Percentiles rank a stretch among this genome's conserved stretches.
Evolutionary conservation across 169 alveolate genomes (phyloP).

Genomic region (Cryptosporidium canis): DNA sequence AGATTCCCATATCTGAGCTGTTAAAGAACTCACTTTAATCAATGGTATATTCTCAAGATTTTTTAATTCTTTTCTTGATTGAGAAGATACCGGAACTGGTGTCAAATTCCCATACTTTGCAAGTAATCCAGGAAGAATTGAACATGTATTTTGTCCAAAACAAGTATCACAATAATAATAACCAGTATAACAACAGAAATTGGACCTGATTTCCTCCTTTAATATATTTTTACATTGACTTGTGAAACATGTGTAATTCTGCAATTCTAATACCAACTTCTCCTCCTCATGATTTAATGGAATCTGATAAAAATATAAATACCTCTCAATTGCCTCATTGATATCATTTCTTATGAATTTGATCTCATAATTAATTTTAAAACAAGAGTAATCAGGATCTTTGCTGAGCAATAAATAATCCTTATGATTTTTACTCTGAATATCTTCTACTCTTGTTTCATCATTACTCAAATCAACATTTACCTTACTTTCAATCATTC

Average conservation of each 20-base stretch:
- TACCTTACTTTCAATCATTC: background rate
- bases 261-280: conserved; percentile 14
- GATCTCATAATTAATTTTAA: background rate
- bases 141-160: conserved; percentile 44
- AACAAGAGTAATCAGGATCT: background rate
- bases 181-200: conserved; percentile 67
- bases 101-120: conserved; percentile 66
- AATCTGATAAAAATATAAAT: conserved; percentile 11
- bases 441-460: background rate
- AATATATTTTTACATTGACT: background rate
- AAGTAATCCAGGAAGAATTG: conserved; percentile 49
- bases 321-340: conserved; percentile 18
- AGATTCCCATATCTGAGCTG: conserved; percentile 66
- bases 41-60: conserved; percentile 31
- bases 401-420: background rate
- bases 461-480: background rate
- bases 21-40: conserved; percentile 23
- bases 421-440: background rate
- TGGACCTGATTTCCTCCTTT: background rate
- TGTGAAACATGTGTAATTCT: conserved; percentile 19
- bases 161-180: conserved; percentile 52
- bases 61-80: conserved; percentile 33
- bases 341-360: background rate
- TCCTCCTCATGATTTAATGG: conserved; percentile 30
- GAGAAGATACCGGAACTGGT: conserved; percentile 38